Base-by-base conservation (phyloP, 2,329 filamentous ascomycete species). In the Cercospora canescens region DNA sequence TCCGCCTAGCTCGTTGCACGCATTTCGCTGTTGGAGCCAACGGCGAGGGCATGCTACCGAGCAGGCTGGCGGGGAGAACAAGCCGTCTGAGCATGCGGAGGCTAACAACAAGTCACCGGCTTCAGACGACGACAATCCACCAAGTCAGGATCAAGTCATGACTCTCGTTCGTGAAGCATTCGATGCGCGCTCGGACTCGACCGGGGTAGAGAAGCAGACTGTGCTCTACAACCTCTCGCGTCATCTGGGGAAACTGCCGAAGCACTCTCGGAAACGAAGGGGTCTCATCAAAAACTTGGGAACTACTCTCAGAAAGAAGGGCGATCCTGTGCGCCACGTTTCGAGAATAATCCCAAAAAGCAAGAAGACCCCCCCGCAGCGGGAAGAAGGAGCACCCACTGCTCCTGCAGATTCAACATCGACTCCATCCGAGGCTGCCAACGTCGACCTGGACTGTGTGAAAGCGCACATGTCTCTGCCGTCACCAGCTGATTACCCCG, bases 101-200 rank as follows among this genome's bases (percentile, higher is more conserved):
- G 7, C 56, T 4, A 28, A 35, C 37, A 9, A 32, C n/a, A 18
- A n/a, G 18, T 5, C 41, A 37, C 26, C 32, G 12, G 11, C 18
- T 16, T 1, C 14, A 14, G 26, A 26, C 45, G 30, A 24, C 21
- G 0, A 48, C 37, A 18, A 32, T 24, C 26, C 11, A 2, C 26
- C n/a, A 6, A 28, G 35, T 12, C 35, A 8, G 45, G 21, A 62
- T 37, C 39, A 67, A 5, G 35, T 65, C 18, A 39, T 65, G 34
- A 48, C 41, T 14, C 41, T 55, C 8, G 65, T 59, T 28, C 65
- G 65, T 12, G 37, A 65, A 41, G 57, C 32, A 5, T 30, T 65
- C 26, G 45, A 54, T 9, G 39, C 48, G 32, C 57, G 39, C n/a
- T 60, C 54, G 3, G 16, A 32, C 14, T 34, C 21, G 12, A 60